Percentiles rank a stretch among this genome's conserved stretches.
phyloP scores from a whole-genome alignment of 768 basidiomycete genomes.

The Hygrocybe punicea region DNA sequence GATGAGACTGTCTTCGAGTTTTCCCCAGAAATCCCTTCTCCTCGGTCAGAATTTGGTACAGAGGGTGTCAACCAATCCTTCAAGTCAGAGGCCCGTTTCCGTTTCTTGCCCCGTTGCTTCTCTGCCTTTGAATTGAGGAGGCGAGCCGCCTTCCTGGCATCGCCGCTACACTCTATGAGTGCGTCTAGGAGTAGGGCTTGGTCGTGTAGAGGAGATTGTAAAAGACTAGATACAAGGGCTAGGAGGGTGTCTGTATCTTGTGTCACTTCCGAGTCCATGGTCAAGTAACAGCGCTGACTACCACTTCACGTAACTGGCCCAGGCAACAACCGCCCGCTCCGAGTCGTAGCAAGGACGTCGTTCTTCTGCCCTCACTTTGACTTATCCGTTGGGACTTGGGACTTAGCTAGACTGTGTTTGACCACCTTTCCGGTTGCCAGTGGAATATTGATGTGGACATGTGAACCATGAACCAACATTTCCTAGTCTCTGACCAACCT shows the following conservation, averaged over 20 bases:
- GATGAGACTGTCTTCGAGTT: conserved; percentile 13
- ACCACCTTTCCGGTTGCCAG: too few relatives aligned
- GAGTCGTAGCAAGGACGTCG: too few relatives aligned
- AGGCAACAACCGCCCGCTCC: too few relatives aligned
- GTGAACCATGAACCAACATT: too few relatives aligned
- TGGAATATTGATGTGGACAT: too few relatives aligned
- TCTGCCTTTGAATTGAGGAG: conserved; percentile 29
- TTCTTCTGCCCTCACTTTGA: too few relatives aligned
- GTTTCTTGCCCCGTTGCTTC: not conserved
- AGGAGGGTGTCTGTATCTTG: conserved; percentile 66
- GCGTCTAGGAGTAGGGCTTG: conserved; percentile 53
- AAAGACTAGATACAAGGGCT: conserved; percentile 61
- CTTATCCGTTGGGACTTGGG: too few relatives aligned
- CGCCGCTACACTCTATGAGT: conserved; percentile 53
- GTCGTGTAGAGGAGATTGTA: conserved; percentile 34
- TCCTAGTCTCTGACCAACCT: too few relatives aligned
- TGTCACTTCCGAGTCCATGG: not conserved
- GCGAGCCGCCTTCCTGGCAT: conserved; percentile 51
- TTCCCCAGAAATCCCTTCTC: not conserved
- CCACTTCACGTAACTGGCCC: too few relatives aligned
- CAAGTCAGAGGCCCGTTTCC: not conserved
- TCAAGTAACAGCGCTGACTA: too few relatives aligned
- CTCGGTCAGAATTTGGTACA: not conserved
- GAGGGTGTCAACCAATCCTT: conserved; percentile 8
- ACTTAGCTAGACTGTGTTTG: too few relatives aligned